These are phyloP conservation scores for Spathaspora jeffriesii DNA, from an alignment of 1,139 yeast species.

Conservation along the genomic window DNA sequence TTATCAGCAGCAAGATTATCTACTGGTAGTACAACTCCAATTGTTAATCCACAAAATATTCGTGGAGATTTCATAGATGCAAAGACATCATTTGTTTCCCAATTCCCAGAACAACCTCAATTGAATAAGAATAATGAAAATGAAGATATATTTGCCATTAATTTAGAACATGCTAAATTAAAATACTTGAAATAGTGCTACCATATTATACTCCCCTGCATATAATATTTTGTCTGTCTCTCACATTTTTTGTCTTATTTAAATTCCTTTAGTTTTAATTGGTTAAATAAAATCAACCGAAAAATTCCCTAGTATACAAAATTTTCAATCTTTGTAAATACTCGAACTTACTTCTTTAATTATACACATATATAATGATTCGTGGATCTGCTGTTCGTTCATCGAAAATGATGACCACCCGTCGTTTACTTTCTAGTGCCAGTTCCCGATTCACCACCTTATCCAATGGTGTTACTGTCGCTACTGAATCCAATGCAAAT, in stretches of 20 bases:
- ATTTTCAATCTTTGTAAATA: neutral
- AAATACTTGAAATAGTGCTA: conserved; percentile 4
- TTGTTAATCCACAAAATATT: conserved; percentile 10
- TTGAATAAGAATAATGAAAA: conserved; percentile 10
- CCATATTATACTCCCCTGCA: neutral
- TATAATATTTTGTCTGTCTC: neutral
- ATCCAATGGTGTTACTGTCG: conserved; percentile 71
- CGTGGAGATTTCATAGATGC: conserved; percentile 16
- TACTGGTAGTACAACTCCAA: conserved; percentile 35
- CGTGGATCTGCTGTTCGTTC: conserved; percentile 39
- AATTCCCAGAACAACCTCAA: neutral
- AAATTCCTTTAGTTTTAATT: conserved; percentile 5
- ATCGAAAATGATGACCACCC: conserved; percentile 37
- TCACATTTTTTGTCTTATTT: neutral
- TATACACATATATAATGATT: conserved; percentile 23
- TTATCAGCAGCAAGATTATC: conserved; percentile 53
- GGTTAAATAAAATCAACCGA: neutral
- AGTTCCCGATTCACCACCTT: conserved; percentile 70
- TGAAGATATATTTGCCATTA: conserved; percentile 14
- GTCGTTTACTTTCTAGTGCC: conserved; percentile 61
- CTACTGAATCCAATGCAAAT: conserved; percentile 61
- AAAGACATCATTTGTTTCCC: conserved; percentile 3
- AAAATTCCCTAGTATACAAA: conserved; percentile 1
- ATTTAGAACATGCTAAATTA: conserved; percentile 12
- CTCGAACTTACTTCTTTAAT: too few relatives aligned